Conservation (phyloP, 1,139 yeast species). For the Candida sp. region DNA sequence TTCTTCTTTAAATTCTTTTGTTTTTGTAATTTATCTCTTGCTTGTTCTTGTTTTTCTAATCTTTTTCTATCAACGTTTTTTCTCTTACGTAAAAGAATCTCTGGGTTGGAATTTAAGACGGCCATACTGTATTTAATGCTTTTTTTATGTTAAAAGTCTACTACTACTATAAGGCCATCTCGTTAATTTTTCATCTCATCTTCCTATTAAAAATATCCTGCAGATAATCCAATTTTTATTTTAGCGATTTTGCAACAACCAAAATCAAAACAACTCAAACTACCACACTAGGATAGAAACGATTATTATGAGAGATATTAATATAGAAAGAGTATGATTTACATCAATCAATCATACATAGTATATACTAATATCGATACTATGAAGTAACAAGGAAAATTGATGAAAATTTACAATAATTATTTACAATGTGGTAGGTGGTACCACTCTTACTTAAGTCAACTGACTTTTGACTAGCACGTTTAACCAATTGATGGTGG, state of each 20-base stretch:
- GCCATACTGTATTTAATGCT: conserved; percentile 27
- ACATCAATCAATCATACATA: not conserved
- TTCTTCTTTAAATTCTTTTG: conserved; percentile 35
- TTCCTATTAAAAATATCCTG: not conserved
- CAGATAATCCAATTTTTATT: not conserved
- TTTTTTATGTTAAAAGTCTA: not conserved
- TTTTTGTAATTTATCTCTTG: conserved; percentile 24
- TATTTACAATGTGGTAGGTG: too few relatives aligned
- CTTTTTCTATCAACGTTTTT: conserved; percentile 73
- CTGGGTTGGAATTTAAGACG: conserved; percentile 67
- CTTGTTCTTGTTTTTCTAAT: conserved; percentile 57
- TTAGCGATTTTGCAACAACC: conserved; percentile 1
- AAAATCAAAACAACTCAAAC: not conserved
- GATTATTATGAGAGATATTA: not conserved
- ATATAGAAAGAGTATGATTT: not conserved
- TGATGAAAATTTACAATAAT: too few relatives aligned
- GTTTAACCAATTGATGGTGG: too few relatives aligned
- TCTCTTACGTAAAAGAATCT: conserved; percentile 70
- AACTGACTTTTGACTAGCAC: too few relatives aligned
- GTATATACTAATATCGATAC: too few relatives aligned
- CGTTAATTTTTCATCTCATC: conserved; percentile 1
- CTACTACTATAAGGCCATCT: not conserved
- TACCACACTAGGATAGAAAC: not conserved
- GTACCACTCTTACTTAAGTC: too few relatives aligned
- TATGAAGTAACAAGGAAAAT: too few relatives aligned